Conservation (phyloP, 1,139 yeast genomes). For the Scheffersomyces parashehatae region DNA sequence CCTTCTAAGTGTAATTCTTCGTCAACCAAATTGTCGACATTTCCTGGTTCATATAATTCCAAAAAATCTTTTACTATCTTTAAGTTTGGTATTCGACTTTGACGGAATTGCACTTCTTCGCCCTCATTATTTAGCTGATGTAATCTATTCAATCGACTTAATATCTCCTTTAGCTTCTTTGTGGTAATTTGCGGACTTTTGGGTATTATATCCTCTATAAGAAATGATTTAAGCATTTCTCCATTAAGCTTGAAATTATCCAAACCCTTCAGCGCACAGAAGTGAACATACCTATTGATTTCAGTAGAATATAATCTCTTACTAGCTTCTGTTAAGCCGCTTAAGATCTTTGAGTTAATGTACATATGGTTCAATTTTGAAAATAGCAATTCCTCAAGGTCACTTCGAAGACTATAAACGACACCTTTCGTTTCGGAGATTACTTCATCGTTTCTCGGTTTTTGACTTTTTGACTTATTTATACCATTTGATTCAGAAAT, state of each 20-base stretch:
- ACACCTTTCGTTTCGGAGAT: background rate
- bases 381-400: background rate
- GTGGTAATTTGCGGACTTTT: conserved; percentile 1
- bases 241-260: background rate
- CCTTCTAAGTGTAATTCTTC: too few species aligned
- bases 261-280: background rate
- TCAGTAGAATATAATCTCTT: conserved; percentile 2
- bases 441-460: background rate
- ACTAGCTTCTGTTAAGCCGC: background rate
- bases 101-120: background rate
- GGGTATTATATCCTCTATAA: conserved; percentile 1
- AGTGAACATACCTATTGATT: background rate
- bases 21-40: background rate
- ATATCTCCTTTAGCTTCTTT: conserved; percentile 1
- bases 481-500: background rate
- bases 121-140: conserved; percentile 1
- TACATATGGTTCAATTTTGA: background rate
- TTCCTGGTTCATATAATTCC: background rate
- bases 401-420: background rate
- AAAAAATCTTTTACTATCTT: background rate
- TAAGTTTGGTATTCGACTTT: background rate
- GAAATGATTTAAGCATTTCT: background rate
- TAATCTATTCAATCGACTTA: conserved; percentile 1
- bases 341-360: background rate
- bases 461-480: background rate